These are phyloP conservation scores for Lonicera japonica DNA, from an alignment of 129 eudicot genomes.

Conservation along the genomic window DNA sequence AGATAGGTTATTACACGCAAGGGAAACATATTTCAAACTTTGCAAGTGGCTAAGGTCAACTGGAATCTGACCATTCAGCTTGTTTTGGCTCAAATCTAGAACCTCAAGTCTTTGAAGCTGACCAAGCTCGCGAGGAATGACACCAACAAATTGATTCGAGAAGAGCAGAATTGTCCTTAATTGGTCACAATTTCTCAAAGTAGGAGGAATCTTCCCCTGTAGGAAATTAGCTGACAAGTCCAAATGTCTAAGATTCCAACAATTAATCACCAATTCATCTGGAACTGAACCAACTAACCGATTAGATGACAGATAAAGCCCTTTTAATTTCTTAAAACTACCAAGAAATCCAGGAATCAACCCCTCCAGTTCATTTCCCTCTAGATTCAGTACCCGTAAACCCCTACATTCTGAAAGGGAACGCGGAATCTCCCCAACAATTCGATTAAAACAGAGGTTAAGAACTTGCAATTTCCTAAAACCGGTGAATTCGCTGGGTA, in stretches of 20 bases:
- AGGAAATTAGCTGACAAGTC: constrained; percentile 50
- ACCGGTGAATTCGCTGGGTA: constrained; percentile 31
- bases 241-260: constrained; percentile 42
- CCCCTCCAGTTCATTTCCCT: constrained; percentile 40
- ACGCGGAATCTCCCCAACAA: constrained; percentile 44
- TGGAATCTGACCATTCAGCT: constrained; percentile 5
- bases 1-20: constrained; percentile 6
- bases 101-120: constrained; percentile 40
- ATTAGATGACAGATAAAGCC: constrained; percentile 46
- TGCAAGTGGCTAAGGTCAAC: constrained; percentile 7
- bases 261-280: constrained; percentile 27
- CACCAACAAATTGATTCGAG: constrained; percentile 45
- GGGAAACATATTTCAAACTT: constrained; percentile 8
- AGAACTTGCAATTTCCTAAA: constrained; percentile 56
- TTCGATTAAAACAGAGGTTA: constrained; percentile 43
- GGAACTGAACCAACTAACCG: constrained; percentile 35
- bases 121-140: constrained; percentile 50
- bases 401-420: constrained; percentile 40
- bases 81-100: constrained; percentile 50
- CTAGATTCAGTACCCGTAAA: constrained; percentile 37
- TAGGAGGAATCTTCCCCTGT: constrained; percentile 39
- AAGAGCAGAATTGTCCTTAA: constrained; percentile 53
- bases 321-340: constrained; percentile 34
- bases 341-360: constrained; percentile 46
- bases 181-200: constrained; percentile 37